Conservation (phyloP, 2,329 filamentous ascomycete genomes). For the Sphaerulina vaccinii region DNA sequence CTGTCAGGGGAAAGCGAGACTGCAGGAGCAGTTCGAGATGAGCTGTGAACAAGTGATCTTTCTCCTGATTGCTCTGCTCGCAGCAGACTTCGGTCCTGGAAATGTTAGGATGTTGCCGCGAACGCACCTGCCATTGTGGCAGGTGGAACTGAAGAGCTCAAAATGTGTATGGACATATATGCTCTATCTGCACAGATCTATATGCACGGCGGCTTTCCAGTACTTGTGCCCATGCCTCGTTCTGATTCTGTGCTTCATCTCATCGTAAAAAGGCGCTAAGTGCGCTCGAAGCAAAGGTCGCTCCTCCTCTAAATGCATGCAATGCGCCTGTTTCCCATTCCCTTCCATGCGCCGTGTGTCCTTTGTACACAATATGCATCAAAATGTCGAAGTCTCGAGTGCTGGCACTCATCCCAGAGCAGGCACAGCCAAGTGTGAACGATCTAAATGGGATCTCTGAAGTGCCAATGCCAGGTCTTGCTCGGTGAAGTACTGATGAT, state of each 20-base stretch:
- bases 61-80: neutral
- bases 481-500: slow-evolving; percentile 44
- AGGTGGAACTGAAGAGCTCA: neutral
- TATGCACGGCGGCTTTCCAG: too few species aligned
- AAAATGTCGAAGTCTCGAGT: neutral
- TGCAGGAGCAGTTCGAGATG: too few species aligned
- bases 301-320: too few species aligned
- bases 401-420: neutral
- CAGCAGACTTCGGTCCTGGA: too few species aligned
- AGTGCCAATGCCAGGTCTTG: slow-evolving; percentile 48
- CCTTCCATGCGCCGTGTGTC: too few species aligned
- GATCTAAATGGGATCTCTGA: slow-evolving; percentile 42
- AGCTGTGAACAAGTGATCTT: too few species aligned
- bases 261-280: too few species aligned
- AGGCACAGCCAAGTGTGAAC: slow-evolving; percentile 38
- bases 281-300: too few species aligned
- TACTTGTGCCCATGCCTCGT: too few species aligned
- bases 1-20: too few species aligned
- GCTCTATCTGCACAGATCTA: neutral
- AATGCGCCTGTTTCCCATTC: too few species aligned
- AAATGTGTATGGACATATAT: neutral
- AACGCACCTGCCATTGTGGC: neutral
- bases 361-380: neutral
- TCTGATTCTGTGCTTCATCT: too few species aligned
- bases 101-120: neutral